Evolutionary conservation across 129 eudicot species (phyloP), one percentile per base, ranked within the genome.

Genomic region (Arctium lappa): DNA sequence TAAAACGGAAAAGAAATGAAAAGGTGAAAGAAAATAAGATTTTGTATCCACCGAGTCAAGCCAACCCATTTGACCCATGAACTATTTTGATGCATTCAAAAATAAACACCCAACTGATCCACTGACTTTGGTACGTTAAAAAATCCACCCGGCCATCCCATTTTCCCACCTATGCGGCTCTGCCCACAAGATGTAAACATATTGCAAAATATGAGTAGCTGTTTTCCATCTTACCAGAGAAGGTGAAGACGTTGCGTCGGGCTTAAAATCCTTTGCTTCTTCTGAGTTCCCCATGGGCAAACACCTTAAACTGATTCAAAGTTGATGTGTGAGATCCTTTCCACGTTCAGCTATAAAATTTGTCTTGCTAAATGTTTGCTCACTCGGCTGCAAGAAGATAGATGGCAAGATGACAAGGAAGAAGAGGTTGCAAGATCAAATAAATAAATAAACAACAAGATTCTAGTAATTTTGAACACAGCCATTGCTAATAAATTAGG

Each of bases 261-360:
- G 84, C 75, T 87, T 89, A 8, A 69, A 73, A 11, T 88, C 78
- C 86, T 85, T 89, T 36, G 85, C 74, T 34, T 91, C 95, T 79
- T 91, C 95, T 74, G 81, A 85, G 82, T 83, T 91, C 50, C 84
- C 92, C 95, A 91, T 91, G 69, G 40, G 15, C 7, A 69, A 76
- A 39, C 80, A 83, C 81, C 79, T 82, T 69, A 69, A 68, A 72
- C 53, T 5, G 30, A 71, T 78, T 77, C 74, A 15, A 76, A 9
- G 38, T 66, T 56, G 81, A 33, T 32, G 48, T 37, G 30, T 70
- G 15, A 60, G n/a, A 60, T 60, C 76, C 69, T 37, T 76, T 66
- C 38, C 77, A 42, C 30, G 60, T 42, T 71, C 86, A 74, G 84
- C 81, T 89, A 50, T 72, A 36, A 0, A 38, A 30, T 34, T 65